Base-by-base conservation (phyloP, 1,139 yeast genomes). In the Zygosaccharomyces pseudobailii region DNA sequence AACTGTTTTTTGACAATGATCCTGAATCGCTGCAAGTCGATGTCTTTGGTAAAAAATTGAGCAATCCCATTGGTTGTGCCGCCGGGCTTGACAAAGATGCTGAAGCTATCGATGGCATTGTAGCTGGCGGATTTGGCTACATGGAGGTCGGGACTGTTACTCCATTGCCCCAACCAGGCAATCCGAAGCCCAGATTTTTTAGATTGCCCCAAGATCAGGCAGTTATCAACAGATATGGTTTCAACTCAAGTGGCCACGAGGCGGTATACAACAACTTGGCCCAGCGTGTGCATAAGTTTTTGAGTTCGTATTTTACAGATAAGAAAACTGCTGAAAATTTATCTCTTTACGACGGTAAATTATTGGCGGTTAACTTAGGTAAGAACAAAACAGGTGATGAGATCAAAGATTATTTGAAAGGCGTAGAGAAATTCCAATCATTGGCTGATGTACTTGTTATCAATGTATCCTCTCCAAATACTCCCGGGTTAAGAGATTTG, bases 71-170 rank as follows among this genome's bases (percentile, higher is more conserved):
- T 48, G 97, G 97, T 6, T 75, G 90, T 58, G 97, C 97, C 42
- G 97, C 98, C 30, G 98, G 98, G 9, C 76, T 90, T 55, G 98
- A 90, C 66, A 90, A 90, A 67, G 86, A 90, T 59, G 98, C 89
- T 44, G 95, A 88, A 62, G 96, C 89, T n/a, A 82, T 92, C 57
- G 97, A 90, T 57, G 71, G 90, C 0, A 73, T 90, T 50, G 82
- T 84, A 59, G 76, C 82, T 56, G 65, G 78, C 48, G 98, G 98
- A 2, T 90, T 90, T 60, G 80, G 92, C 5, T 88, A 87, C 63
- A 95, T 88, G 51, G 98, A 90, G 68, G 78, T 92, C 47, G 98
- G 98, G 1, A 86, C 96, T 2, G 82, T 92, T 41, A 90, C 98
- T 4, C 97, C 98, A 2, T 73, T 76, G 54, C 86, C 97, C 0